Evolutionary conservation across 2,329 filamentous ascomycete genomes (phyloP).

Genomic region (Fusarium sp.): DNA sequence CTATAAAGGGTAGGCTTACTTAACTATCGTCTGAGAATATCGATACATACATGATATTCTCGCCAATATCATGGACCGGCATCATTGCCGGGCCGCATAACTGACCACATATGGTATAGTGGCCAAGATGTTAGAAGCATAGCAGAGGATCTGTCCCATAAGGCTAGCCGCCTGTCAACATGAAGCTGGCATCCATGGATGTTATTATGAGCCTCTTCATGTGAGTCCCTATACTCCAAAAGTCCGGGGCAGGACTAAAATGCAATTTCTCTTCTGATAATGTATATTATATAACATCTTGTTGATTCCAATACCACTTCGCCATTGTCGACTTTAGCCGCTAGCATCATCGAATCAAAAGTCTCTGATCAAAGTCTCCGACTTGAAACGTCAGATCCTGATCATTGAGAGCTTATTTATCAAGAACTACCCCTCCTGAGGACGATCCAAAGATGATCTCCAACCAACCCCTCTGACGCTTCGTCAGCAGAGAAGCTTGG

Average conservation of each 20-base stretch:
- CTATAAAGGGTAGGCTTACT: background rate
- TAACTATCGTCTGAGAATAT: background rate
- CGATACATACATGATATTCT: background rate
- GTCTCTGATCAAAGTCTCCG: constrained; percentile 6
- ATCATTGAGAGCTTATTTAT: constrained; percentile 9
- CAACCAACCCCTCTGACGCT: background rate
- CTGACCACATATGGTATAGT: constrained; percentile 13
- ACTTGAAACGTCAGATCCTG: constrained; percentile 6
- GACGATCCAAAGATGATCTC: background rate
- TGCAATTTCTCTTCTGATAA: background rate
- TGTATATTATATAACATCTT: too few relatives aligned
- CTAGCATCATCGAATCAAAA: background rate
- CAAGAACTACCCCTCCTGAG: background rate
- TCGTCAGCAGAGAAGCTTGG: constrained; percentile 20
- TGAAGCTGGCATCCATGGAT: background rate
- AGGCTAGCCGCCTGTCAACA: background rate
- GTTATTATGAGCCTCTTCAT: background rate
- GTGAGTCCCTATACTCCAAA: background rate
- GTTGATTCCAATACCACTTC: background rate
- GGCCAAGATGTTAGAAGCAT: background rate
- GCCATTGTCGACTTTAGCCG: background rate
- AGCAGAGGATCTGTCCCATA: background rate
- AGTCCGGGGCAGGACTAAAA: background rate
- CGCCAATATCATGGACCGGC: constrained; percentile 1
- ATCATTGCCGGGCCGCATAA: constrained; percentile 17